Evolutionary conservation across 768 basidiomycete genomes (phyloP), one percentile per base, ranked within the genome.

Genomic region (Ramaria sp.): DNA sequence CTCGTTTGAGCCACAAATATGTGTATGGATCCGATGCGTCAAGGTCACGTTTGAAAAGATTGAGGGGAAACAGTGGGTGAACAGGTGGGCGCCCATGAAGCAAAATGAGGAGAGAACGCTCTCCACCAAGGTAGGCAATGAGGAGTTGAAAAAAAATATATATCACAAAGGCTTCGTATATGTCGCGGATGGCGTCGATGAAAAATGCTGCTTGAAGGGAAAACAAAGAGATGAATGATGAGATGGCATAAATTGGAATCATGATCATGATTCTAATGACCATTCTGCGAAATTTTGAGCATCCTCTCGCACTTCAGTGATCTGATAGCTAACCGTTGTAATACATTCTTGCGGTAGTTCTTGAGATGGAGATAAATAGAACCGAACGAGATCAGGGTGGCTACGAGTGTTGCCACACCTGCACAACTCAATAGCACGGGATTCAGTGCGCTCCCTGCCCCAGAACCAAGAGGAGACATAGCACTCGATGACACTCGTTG

Each of bases 151-250:
- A 93, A 73, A 92, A 94, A 63, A 87, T 90, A 67, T 94, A 95
- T 54, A 95, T 94, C 13, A 94, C 89, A 65, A 93, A 95, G 1
- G 91, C 91, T 20, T 99, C 96, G 66, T 99, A 99, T 15, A 99
- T 79, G 67, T 98, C 96, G 41, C 96, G 78, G 57, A 98, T 74
- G 15, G 80, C 91, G 65, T 99, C 96, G 57, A 99, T 94, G 58
- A 96, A 84, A 71, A 97, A 97, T 0, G 96, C 96, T 1, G 88
- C 91, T 64, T 95, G 87, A 52, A 97, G 72, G 0, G 93, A 96
- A 71, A 93, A 90, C 38, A 99, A 73, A 0, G 95, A 91, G 58
- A 97, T 91, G 60, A 97, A 73, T 3, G 91, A 93, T 0, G 96
- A 78, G 27, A 98, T 73, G 0, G 82, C 91, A 66, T 99, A 98